Evolutionary conservation across 2,329 filamentous ascomycete genomes (phyloP).

Genomic region (Cladosporium oxysporum): DNA sequence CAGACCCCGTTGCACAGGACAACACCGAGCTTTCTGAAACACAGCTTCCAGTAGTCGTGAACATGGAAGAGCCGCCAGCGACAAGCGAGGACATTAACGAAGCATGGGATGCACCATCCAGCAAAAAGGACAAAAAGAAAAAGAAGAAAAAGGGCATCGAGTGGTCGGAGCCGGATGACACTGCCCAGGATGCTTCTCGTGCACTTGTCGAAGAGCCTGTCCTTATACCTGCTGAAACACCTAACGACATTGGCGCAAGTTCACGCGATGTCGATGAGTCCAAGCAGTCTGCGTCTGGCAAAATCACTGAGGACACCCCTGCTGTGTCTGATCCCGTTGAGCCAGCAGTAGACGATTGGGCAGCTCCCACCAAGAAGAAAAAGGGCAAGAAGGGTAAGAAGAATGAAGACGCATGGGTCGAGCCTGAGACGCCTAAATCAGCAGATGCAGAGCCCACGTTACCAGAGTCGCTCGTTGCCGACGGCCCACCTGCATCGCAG

Average conservation of each 20-base stretch:
- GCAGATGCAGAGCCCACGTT: neutral
- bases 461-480: neutral
- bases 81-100: neutral
- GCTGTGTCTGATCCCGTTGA: constrained; percentile 1
- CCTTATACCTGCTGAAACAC: neutral
- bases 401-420: neutral
- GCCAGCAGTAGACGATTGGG: constrained; percentile 20
- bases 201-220: neutral
- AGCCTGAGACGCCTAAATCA: neutral
- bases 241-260: neutral
- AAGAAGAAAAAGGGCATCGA: constrained; percentile 28
- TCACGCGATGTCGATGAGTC: neutral
- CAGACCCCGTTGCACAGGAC: constrained; percentile 4
- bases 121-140: constrained; percentile 11
- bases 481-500: too few species aligned
- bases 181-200: neutral
- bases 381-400: constrained; percentile 29
- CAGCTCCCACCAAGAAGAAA: constrained; percentile 24
- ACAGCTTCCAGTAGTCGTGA: constrained; percentile 22
- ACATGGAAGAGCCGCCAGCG: neutral
- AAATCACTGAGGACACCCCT: neutral
- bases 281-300: neutral
- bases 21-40: constrained; percentile 20
- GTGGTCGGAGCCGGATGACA: constrained; percentile 1
- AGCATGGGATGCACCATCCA: neutral